Evolutionary conservation across 1,139 yeast species (phyloP), one percentile per base, ranked within the genome.

Genomic region (Sugiyamaella xylanicola): DNA sequence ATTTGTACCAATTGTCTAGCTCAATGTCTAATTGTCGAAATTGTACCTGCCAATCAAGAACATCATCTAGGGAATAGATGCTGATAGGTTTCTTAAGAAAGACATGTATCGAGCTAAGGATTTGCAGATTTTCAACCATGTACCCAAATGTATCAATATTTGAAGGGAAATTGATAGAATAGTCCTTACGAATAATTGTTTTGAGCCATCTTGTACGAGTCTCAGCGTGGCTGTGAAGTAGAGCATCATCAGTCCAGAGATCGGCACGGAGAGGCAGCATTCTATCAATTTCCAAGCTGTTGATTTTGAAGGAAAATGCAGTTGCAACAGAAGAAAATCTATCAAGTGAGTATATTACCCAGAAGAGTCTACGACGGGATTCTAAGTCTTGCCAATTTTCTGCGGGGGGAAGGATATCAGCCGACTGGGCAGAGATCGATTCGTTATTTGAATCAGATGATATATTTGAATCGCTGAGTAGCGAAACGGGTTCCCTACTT

Each of bases 291-390:
- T 63, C 65, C 3, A 53, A 40, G 20, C 55, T 55, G 13, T 56
- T 55, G 5, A 63, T 45, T 42, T 61, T 56, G 54, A 62, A 61
- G 11, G 59, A 54, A 32, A 63, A 61, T 2, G 65, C 58, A 1
- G 65, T 63, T 3, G 65, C 61, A 8, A 63, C 62, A 3, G 65
- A 60, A 0, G 63, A 59, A 27, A 46, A 59, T 17, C 65, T 44
- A 42, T 63, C 65, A 8, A 63, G 58, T 11, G 51, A 25, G 25
- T 59, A 63, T 9, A 63, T 62, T 2, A 63, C 64, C 65, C 65
- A 63, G 29, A 63, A 63, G 9, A 63, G 56, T 20, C 65, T 48
- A 21, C 65, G 49, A 7, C 65, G 55, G 15, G 62, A 45, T 48
- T 63, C 65, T 15, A 56, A 53, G 32, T 63, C 65, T 11, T 55